Evolutionary conservation across 441 rosid genomes (phyloP).

Genomic region (Geranium incanum): DNA sequence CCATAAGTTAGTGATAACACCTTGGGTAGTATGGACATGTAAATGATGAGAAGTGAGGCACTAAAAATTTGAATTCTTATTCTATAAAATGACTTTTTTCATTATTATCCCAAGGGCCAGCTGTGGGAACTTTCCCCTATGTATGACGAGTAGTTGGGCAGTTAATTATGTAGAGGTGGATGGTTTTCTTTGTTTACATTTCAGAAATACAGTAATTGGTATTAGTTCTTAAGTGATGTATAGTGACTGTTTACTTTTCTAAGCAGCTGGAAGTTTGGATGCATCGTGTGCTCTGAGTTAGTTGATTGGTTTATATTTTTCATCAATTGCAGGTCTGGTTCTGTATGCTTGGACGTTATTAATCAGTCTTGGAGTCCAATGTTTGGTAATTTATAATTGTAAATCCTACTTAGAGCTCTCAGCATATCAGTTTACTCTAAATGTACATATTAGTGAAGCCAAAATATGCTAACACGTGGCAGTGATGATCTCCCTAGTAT

Average conservation of each 20-base stretch:
- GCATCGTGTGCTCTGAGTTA: not conserved
- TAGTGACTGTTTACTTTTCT: not conserved
- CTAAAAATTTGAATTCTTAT: no score
- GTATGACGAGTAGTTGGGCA: not conserved
- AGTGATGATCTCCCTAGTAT: no score
- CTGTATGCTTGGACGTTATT: constrained; percentile 73
- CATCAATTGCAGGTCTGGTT: constrained; percentile 49
- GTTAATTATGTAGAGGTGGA: no score
- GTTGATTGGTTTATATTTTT: constrained; percentile 9
- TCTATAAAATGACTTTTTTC: no score
- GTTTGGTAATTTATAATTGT: constrained; percentile 44
- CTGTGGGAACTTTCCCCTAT: not conserved
- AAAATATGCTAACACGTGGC: not conserved
- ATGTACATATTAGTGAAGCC: not conserved
- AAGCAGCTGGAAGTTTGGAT: not conserved
- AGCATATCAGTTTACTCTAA: not conserved
- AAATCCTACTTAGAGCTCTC: not conserved
- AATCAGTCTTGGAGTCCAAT: constrained; percentile 83
- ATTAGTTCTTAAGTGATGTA: not conserved
- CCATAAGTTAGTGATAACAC: no score
- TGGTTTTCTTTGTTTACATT: constrained; percentile 43
- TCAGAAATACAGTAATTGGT: constrained; percentile 10
- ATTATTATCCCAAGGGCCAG: not conserved
- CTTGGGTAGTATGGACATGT: not conserved
- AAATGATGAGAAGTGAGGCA: not conserved